Conservation (phyloP, 1,139 yeast genomes). For the Zygosaccharomyces sapae region DNA sequence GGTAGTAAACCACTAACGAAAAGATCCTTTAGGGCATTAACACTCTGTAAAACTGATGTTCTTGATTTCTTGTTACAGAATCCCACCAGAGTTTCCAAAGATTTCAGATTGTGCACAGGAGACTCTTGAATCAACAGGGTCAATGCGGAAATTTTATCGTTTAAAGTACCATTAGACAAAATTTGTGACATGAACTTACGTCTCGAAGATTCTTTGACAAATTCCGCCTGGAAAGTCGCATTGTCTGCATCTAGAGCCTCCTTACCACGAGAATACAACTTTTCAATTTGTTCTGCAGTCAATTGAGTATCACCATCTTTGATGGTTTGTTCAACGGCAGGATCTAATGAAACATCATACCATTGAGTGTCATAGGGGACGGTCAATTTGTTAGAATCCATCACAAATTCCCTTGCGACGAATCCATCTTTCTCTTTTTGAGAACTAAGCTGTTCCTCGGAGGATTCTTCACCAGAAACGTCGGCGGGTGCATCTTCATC, state of each 20-base stretch:
- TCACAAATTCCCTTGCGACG: conserved; percentile 51
- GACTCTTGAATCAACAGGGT: conserved; percentile 92
- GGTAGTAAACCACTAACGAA: conserved; percentile 74
- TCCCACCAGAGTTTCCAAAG: conserved; percentile 69
- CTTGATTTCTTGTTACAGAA: conserved; percentile 90
- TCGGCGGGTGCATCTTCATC: conserved; percentile 15
- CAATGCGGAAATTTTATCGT: conserved; percentile 92
- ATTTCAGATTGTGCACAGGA: conserved; percentile 83
- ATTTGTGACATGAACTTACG: conserved; percentile 86
- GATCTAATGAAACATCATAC: conserved; percentile 55
- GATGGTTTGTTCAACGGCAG: conserved; percentile 36
- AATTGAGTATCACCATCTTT: conserved; percentile 42
- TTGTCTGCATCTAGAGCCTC: conserved; percentile 66
- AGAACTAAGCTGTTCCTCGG: conserved; percentile 25
- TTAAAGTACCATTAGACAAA: conserved; percentile 86
- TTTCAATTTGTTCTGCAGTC: conserved; percentile 49
- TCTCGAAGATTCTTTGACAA: conserved; percentile 77
- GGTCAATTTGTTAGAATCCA: conserved; percentile 52
- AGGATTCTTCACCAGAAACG: conserved; percentile 10
- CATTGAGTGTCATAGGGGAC: conserved; percentile 70
- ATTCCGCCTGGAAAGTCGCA: conserved; percentile 66
- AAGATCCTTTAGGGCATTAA: conserved; percentile 86
- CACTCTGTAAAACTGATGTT: conserved; percentile 87
- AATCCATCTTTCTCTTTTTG: conserved; percentile 40
- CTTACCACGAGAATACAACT: conserved; percentile 64